A percentile compares a stretch with the other conserved stretches of the same genome.
Evolutionary conservation across 1,284 basidiomycete species (phyloP).

Genomic region (Spongiforma sp.): DNA sequence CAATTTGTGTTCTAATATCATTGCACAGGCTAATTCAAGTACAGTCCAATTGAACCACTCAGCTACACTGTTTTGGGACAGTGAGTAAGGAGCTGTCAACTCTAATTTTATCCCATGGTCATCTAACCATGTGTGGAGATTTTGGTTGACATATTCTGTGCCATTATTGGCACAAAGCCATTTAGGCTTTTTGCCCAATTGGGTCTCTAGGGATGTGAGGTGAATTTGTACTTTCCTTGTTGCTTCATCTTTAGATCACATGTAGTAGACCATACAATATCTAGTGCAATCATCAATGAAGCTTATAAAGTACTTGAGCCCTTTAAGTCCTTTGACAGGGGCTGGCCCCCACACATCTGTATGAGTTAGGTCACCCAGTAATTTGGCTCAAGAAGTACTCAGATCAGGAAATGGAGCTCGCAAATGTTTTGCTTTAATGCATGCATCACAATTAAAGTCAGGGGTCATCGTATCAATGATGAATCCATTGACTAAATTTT

Average conservation of each 20-base stretch:
- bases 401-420: not conserved
- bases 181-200: too few species aligned
- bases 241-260: not conserved
- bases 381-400: not conserved
- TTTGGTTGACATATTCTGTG: not conserved
- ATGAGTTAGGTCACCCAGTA: not conserved
- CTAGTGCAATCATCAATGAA: too few species aligned
- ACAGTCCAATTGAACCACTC: not conserved
- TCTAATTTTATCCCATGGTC: not conserved
- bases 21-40: not conserved
- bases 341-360: not conserved
- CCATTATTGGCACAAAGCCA: not conserved
- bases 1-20: not conserved
- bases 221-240: not conserved
- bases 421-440: not conserved
- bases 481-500: not conserved
- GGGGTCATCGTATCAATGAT: not conserved
- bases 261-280: not conserved
- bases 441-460: not conserved
- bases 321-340: too few species aligned
- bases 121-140: not conserved
- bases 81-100: not conserved
- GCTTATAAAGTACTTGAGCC: too few species aligned
- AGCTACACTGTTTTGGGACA: not conserved
- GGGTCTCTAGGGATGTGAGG: too few species aligned